Conservation (phyloP, 2,329 filamentous ascomycete species). For the Diaporthe caulivora region DNA sequence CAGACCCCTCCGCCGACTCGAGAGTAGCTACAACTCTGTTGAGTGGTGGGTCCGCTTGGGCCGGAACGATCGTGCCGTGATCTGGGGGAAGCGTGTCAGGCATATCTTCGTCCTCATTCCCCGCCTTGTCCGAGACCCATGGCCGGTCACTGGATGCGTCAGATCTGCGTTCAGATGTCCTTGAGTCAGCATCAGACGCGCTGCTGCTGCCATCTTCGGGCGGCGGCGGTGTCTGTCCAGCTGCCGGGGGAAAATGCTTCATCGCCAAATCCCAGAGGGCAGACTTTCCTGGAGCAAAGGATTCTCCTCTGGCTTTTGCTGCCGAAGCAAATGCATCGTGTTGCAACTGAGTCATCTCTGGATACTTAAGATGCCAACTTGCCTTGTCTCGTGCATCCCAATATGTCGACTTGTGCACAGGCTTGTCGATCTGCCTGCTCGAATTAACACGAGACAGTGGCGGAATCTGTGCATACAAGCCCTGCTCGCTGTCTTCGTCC, state of each 20-base stretch:
- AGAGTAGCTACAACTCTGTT: slow-evolving; percentile 73
- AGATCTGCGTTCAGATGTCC: slow-evolving; percentile 25
- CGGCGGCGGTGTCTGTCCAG: slow-evolving; percentile 26
- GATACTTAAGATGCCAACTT: slow-evolving; percentile 73
- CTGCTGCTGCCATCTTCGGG: slow-evolving; percentile 18
- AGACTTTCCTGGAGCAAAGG: slow-evolving; percentile 65
- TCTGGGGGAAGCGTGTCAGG: slow-evolving; percentile 54
- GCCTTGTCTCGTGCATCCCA: slow-evolving; percentile 66
- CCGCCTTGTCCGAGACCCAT: slow-evolving; percentile 13
- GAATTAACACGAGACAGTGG: slow-evolving; percentile 62
- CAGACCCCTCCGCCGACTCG: slow-evolving; percentile 74
- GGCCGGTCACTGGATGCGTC: slow-evolving; percentile 1
- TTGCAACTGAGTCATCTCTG: slow-evolving; percentile 73
- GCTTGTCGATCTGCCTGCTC: slow-evolving; percentile 68
- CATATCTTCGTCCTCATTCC: slow-evolving; percentile 41
- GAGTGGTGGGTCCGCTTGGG: slow-evolving; percentile 48
- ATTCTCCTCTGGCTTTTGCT: slow-evolving; percentile 62
- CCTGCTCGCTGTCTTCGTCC: slow-evolving; percentile 42
- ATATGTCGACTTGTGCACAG: slow-evolving; percentile 67
- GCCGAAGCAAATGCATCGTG: slow-evolving; percentile 67
- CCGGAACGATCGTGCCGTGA: slow-evolving; percentile 52
- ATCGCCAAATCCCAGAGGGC: slow-evolving; percentile 69
- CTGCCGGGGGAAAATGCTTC: slow-evolving; percentile 67
- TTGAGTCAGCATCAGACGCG: slow-evolving; percentile 29
- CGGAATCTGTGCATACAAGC: slow-evolving; percentile 62